Evolutionary conservation across 768 basidiomycete species (phyloP).

Genomic region (Boletus edulis): DNA sequence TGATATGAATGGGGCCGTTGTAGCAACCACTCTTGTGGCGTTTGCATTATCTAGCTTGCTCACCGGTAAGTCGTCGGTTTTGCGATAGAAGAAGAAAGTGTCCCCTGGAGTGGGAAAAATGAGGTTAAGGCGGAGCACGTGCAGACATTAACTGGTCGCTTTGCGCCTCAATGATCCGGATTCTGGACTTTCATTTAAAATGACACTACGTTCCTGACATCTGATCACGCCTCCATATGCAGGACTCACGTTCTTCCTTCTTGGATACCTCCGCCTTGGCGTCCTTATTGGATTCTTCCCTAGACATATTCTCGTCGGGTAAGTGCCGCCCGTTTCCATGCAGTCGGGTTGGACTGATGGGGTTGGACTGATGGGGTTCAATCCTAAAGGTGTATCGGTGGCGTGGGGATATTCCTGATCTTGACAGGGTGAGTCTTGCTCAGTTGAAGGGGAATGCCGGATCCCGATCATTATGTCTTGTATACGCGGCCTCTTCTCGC

Average conservation of each 20-base stretch:
- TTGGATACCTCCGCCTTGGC: conserved; percentile 82
- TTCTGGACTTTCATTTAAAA: conserved; percentile 16
- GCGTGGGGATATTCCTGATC: conserved; percentile 92
- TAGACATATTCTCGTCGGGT: conserved; percentile 95
- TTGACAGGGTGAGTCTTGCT: conserved; percentile 66
- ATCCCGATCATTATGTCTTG: background rate
- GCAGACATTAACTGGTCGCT: background rate
- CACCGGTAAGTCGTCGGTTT: conserved; percentile 54
- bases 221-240: conserved; percentile 6
- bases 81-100: background rate
- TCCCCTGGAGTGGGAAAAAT: background rate
- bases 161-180: background rate
- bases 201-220: background rate
- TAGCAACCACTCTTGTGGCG: conserved; percentile 91
- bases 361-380: background rate
- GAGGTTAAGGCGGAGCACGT: background rate
- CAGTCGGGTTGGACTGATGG: background rate
- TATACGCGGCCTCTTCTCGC: background rate
- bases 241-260: conserved; percentile 72
- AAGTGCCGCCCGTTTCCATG: conserved; percentile 24
- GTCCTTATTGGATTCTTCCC: conserved; percentile 93
- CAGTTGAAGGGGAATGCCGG: background rate
- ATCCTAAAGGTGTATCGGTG: conserved; percentile 71
- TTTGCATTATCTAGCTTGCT: conserved; percentile 85
- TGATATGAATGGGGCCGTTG: conserved; percentile 61